Evolutionary conservation across 2,329 filamentous ascomycete genomes (phyloP).

Genomic region (Dothiorella sarmentorum): DNA sequence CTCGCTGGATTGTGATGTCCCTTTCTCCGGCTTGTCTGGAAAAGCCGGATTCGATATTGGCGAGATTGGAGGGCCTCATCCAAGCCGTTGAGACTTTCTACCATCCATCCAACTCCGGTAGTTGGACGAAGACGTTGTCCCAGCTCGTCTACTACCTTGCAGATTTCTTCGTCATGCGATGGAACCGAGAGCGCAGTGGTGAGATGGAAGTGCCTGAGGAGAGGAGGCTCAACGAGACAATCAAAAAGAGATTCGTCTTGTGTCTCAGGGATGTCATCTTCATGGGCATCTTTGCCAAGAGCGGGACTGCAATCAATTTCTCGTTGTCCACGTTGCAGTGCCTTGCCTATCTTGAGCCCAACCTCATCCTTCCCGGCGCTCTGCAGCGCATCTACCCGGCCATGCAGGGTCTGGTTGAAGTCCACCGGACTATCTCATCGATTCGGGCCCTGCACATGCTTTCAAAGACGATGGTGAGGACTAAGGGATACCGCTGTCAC

Average conservation of each 20-base stretch:
- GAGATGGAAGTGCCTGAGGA: conserved; percentile 84
- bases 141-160: conserved; percentile 90
- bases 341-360: conserved; percentile 84
- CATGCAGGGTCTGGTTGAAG: conserved; percentile 92
- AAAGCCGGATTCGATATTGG: conserved; percentile 73
- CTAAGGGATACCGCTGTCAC: conserved; percentile 95
- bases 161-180: conserved; percentile 95
- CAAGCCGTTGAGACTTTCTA: conserved; percentile 98
- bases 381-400: conserved; percentile 95
- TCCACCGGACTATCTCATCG: conserved; percentile 92
- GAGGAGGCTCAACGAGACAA: conserved; percentile 70
- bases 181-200: conserved; percentile 91
- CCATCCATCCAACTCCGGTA: conserved; percentile 92
- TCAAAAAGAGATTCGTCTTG: conserved; percentile 86
- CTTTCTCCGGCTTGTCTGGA: conserved; percentile 80
- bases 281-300: conserved; percentile 98
- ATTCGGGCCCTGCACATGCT: conserved; percentile 89
- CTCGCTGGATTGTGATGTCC: conserved; percentile 89
- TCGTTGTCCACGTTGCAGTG: conserved; percentile 87
- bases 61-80: conserved; percentile 83
- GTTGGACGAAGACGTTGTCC: conserved; percentile 84
- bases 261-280: conserved; percentile 90
- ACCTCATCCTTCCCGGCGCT: conserved; percentile 86
- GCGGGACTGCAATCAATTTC: conserved; percentile 84
- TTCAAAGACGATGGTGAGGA: conserved; percentile 83